Evolutionary conservation across 768 basidiomycete species (phyloP).

Genomic region (Chalciporus pseudorubinellus): DNA sequence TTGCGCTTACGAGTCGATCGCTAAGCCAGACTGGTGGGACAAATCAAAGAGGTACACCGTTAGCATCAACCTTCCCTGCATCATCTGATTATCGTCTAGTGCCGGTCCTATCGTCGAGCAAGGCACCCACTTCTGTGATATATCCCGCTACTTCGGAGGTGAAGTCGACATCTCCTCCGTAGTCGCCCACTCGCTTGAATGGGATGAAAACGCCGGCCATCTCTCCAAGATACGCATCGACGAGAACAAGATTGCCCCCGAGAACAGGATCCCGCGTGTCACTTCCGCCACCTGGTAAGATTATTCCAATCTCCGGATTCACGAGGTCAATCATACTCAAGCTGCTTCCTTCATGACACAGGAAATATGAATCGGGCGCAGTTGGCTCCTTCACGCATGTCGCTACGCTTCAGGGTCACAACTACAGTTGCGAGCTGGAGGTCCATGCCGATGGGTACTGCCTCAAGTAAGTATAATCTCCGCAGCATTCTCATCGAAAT

Average conservation of each 20-base stretch:
- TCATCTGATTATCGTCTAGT: constrained; percentile 28
- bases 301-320: constrained; percentile 21
- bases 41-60: constrained; percentile 69
- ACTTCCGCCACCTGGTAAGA: constrained; percentile 86
- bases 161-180: constrained; percentile 85
- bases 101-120: constrained; percentile 85
- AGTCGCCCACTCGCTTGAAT: constrained; percentile 85
- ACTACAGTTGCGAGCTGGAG: constrained; percentile 94
- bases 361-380: constrained; percentile 95
- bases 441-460: constrained; percentile 92
- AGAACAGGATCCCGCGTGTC: constrained; percentile 91
- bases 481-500: neutral
- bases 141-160: constrained; percentile 96
- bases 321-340: constrained; percentile 11
- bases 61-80: neutral
- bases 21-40: constrained; percentile 92
- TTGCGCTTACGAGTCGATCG: constrained; percentile 77
- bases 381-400: constrained; percentile 91
- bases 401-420: constrained; percentile 85
- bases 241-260: constrained; percentile 78
- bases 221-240: constrained; percentile 81
- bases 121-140: constrained; percentile 96
- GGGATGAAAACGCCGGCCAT: constrained; percentile 84
- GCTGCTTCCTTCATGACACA: constrained; percentile 30
- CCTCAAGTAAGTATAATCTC: constrained; percentile 55